phyloP scores from a whole-genome alignment of 1,139 yeast species.

The Candida mesenterica region DNA sequence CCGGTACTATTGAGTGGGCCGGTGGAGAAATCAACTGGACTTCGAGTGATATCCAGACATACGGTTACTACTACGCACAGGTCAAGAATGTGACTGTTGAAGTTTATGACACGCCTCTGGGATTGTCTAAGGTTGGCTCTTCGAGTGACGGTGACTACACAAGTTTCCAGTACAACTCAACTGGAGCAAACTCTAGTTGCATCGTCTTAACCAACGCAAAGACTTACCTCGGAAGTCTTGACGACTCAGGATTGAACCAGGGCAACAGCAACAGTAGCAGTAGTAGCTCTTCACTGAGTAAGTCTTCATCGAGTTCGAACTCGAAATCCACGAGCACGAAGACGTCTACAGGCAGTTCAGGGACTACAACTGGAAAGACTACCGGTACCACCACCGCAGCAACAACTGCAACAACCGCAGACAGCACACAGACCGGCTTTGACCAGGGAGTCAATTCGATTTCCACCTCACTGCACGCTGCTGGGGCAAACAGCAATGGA shows the following conservation, averaged over 20 bases:
- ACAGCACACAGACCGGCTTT: background rate
- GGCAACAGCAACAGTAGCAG: slow-evolving; percentile 26
- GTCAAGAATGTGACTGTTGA: slow-evolving; percentile 58
- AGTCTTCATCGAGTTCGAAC: background rate
- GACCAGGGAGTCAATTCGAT: too few species aligned
- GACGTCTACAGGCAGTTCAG: background rate
- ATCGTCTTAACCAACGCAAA: slow-evolving; percentile 59
- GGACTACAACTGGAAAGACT: background rate
- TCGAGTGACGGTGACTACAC: slow-evolving; percentile 27
- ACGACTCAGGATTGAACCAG: slow-evolving; percentile 66
- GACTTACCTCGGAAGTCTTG: slow-evolving; percentile 53
- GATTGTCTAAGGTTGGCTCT: slow-evolving; percentile 18
- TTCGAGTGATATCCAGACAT: slow-evolving; percentile 63
- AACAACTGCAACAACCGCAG: background rate
- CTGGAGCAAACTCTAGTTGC: slow-evolving; percentile 44
- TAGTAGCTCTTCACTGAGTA: slow-evolving; percentile 4
- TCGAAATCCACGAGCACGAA: background rate
- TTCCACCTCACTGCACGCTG: background rate
- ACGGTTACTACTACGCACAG: slow-evolving; percentile 76
- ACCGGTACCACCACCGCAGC: background rate
- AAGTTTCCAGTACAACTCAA: slow-evolving; percentile 58
- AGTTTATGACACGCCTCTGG: slow-evolving; percentile 70
- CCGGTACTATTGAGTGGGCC: slow-evolving; percentile 90
- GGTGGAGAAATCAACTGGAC: slow-evolving; percentile 89
- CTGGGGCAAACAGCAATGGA: background rate